Conservation (phyloP, 108 stramenopile species). For the Fistulifera pelliculosa region DNA sequence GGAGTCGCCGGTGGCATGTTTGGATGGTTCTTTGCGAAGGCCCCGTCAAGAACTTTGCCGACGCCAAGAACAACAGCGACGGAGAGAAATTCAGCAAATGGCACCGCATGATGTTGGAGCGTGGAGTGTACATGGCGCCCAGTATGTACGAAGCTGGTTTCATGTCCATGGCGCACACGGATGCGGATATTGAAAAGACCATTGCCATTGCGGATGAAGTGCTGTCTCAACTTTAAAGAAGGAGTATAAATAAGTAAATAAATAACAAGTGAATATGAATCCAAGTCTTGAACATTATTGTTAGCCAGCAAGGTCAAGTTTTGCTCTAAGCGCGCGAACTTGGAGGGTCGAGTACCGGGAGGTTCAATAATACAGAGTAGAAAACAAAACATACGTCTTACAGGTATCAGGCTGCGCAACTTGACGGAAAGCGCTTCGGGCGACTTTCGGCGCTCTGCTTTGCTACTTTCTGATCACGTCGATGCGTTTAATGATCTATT, state of each 20-base stretch:
- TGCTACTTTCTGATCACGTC: no score
- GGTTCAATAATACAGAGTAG: no score
- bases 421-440: no score
- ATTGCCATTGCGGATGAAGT: slow-evolving; percentile 96
- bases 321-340: no score
- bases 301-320: no score
- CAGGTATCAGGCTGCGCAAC: no score
- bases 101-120: slow-evolving; percentile 97
- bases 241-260: not conserved
- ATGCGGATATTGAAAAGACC: slow-evolving; percentile 93
- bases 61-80: slow-evolving; percentile 84
- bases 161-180: slow-evolving; percentile 95
- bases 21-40: slow-evolving; percentile 94
- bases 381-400: no score
- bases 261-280: not conserved
- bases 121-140: slow-evolving; percentile 95
- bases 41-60: slow-evolving; percentile 88
- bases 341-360: no score
- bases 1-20: slow-evolving; percentile 95
- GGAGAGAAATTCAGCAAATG: slow-evolving; percentile 91
- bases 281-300: no score
- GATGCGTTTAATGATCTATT: no score
- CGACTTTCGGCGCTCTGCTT: no score
- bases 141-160: slow-evolving; percentile 98
- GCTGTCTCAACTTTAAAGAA: slow-evolving; percentile 74